A percentile compares a stretch with the other conserved stretches of the same genome.
phyloP scores from a whole-genome alignment of 176 grass and related monocot genomes.

The Rhipidocladum racemiflorum region DNA sequence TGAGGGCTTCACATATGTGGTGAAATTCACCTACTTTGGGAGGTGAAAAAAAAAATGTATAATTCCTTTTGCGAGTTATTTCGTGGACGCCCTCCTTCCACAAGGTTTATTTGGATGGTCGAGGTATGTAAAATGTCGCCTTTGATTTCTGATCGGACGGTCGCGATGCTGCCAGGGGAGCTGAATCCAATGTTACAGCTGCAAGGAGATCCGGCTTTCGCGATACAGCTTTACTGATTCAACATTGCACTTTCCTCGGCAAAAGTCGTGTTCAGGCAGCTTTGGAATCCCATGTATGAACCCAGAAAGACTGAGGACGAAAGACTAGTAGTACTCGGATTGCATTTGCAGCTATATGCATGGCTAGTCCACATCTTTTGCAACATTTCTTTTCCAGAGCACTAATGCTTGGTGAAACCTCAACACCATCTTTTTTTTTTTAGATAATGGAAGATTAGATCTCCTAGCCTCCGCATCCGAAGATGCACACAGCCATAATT shows the following conservation, averaged over 20 bases:
- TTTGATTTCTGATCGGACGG: not conserved
- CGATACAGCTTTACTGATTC: constrained; percentile 34
- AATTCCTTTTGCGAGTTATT: not conserved
- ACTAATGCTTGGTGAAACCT: not conserved
- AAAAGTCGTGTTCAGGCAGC: constrained; percentile 11
- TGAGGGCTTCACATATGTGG: constrained; percentile 1
- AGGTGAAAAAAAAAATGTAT: not conserved
- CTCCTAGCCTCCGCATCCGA: too few species aligned
- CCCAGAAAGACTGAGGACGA: not conserved
- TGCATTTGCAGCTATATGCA: not conserved
- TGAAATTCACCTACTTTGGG: constrained; percentile 1
- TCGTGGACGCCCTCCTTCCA: not conserved
- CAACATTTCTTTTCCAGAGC: not conserved
- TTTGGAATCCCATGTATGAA: constrained; percentile 53
- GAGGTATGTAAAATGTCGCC: not conserved
- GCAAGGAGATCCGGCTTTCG: constrained; percentile 36
- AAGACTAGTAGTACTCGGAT: not conserved
- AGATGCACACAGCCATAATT: too few species aligned
- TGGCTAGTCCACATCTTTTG: not conserved
- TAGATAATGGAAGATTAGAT: too few species aligned
- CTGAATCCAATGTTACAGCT: constrained; percentile 3
- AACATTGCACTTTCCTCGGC: constrained; percentile 24
- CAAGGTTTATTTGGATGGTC: not conserved
- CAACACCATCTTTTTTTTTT: not conserved
- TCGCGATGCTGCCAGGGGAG: not conserved